These are phyloP conservation scores for Acorus calamus DNA, from an alignment of 106 monocot genomes.

Conservation along the genomic window DNA sequence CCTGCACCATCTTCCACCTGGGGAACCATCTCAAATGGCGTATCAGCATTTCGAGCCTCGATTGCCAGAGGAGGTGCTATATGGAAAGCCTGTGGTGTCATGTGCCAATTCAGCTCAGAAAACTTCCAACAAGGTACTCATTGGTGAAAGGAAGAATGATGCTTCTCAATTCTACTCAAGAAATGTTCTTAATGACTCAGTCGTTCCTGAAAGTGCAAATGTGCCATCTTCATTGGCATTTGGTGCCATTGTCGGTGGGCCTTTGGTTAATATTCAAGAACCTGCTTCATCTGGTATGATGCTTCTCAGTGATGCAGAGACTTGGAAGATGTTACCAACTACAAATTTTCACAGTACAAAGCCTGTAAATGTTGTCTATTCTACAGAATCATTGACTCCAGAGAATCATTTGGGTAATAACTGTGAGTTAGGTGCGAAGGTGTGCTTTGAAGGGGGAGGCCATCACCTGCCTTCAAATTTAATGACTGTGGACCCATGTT, in stretches of 20 bases:
- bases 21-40: not conserved
- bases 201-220: not conserved
- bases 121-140: not conserved
- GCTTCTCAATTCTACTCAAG: not conserved
- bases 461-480: slow-evolving; percentile 1
- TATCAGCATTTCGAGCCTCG: slow-evolving; percentile 1
- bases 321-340: not conserved
- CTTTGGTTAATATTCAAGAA: not conserved
- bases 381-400: not conserved
- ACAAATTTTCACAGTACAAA: not conserved
- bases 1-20: not conserved
- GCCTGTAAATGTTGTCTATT: not conserved
- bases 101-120: not conserved
- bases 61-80: slow-evolving; percentile 8
- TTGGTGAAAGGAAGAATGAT: not conserved
- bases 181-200: not conserved
- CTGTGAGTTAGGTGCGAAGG: not conserved
- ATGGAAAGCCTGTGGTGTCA: not conserved
- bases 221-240: not conserved
- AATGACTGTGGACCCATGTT: not conserved
- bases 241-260: not conserved
- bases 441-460: not conserved
- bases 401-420: slow-evolving; percentile 2
- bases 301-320: not conserved
- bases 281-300: slow-evolving; percentile 1